Conservation (phyloP, 306 rosid genomes). For the Vicia sativa region DNA sequence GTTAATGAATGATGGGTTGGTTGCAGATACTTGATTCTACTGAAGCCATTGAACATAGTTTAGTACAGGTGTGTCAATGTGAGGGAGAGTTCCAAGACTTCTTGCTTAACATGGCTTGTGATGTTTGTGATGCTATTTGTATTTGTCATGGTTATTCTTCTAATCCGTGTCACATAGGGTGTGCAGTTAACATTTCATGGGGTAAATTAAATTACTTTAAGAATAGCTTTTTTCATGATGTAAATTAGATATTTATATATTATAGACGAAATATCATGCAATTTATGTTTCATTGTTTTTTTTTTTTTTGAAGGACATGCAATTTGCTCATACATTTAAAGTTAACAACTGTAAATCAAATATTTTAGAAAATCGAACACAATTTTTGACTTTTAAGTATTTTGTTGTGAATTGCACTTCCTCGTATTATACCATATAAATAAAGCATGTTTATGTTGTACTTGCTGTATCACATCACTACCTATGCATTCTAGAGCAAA, state of each 20-base stretch:
- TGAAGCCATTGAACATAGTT: slow-evolving; percentile 84
- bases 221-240: background rate
- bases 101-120: slow-evolving; percentile 81
- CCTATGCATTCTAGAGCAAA: too few species aligned
- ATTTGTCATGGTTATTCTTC: slow-evolving; percentile 86
- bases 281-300: background rate
- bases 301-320: background rate
- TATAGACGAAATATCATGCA: background rate
- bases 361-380: too few species aligned
- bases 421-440: too few species aligned
- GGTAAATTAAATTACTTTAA: background rate
- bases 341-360: background rate
- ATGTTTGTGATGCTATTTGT: slow-evolving; percentile 71
- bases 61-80: slow-evolving; percentile 84
- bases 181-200: background rate
- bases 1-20: slow-evolving; percentile 31
- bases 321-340: background rate
- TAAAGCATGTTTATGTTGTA: too few species aligned
- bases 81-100: slow-evolving; percentile 75
- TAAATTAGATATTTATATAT: background rate
- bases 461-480: too few species aligned
- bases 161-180: slow-evolving; percentile 72
- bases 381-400: too few species aligned
- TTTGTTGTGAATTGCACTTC: too few species aligned
- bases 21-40: slow-evolving; percentile 86